A percentile compares a stretch with the other conserved stretches of the same genome.
phyloP scores from a whole-genome alignment of 768 basidiomycete species.

The Auricularia sp. region DNA sequence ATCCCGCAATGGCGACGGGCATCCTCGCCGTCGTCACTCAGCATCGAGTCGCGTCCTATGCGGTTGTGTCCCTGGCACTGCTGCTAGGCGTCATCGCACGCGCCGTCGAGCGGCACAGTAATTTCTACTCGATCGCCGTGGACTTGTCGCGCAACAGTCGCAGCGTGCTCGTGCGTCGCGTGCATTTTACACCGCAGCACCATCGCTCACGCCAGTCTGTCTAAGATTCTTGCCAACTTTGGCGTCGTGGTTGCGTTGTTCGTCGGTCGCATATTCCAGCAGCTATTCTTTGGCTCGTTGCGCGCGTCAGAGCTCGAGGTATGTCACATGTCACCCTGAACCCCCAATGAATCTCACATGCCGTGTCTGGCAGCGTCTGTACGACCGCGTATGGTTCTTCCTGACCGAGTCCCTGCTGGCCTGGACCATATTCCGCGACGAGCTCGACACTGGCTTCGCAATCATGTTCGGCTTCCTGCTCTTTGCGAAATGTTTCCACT shows the following conservation, averaged over 20 bases:
- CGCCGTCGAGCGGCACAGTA: conserved; percentile 72
- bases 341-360: background rate
- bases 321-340: conserved; percentile 13
- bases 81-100: conserved; percentile 66
- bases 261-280: conserved; percentile 67
- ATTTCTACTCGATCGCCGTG: conserved; percentile 91
- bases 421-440: conserved; percentile 94
- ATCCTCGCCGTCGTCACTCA: background rate
- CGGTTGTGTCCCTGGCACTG: conserved; percentile 51
- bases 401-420: conserved; percentile 93
- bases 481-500: conserved; percentile 96
- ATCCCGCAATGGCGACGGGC: background rate
- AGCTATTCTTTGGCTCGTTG: conserved; percentile 84
- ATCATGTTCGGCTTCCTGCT: conserved; percentile 91
- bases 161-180: conserved; percentile 67
- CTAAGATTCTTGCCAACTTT: conserved; percentile 85
- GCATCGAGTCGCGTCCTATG: conserved; percentile 31
- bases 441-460: conserved; percentile 86
- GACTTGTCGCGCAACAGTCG: conserved; percentile 87
- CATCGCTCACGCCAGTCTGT: conserved; percentile 3
- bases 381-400: conserved; percentile 96
- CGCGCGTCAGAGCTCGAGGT: conserved; percentile 89
- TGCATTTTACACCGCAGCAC: background rate
- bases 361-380: conserved; percentile 61
- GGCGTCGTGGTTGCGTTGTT: conserved; percentile 67